A percentile compares a stretch with the other conserved stretches of the same genome.
phyloP scores from a whole-genome alignment of 1,284 basidiomycete genomes.

The Sporisorium graminicola region DNA sequence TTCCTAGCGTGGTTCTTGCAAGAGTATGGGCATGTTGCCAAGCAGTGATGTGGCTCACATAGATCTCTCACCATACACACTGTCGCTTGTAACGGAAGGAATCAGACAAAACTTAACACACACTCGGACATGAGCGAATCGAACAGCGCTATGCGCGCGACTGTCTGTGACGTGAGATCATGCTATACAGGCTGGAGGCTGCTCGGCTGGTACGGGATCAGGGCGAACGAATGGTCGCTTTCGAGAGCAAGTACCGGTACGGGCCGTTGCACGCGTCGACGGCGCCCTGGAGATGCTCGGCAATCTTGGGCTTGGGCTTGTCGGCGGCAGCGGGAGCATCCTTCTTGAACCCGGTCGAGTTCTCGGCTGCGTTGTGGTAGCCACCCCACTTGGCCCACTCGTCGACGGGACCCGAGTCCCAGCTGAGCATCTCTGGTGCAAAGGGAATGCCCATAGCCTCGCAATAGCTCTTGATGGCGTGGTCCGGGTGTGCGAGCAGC shows the following conservation, averaged over 20 bases:
- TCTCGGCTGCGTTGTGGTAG: slow-evolving; percentile 64
- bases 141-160: too few species aligned
- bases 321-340: slow-evolving; percentile 24
- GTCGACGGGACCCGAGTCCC: slow-evolving; percentile 62
- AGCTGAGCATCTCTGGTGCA: slow-evolving; percentile 57
- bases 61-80: background rate
- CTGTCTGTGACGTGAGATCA: background rate
- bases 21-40: slow-evolving; percentile 11
- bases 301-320: slow-evolving; percentile 44
- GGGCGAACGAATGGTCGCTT: slow-evolving; percentile 41
- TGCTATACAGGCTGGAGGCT: background rate
- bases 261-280: slow-evolving; percentile 40
- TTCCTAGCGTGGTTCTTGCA: slow-evolving; percentile 44
- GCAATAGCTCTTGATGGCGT: slow-evolving; percentile 59
- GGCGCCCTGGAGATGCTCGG: slow-evolving; percentile 48
- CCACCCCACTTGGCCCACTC: slow-evolving; percentile 66
- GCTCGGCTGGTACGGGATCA: background rate
- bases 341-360: slow-evolving; percentile 63
- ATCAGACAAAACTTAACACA: slow-evolving; percentile 1
- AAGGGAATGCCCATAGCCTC: slow-evolving; percentile 62
- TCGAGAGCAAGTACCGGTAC: slow-evolving; percentile 51
- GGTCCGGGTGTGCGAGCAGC: slow-evolving; percentile 57
- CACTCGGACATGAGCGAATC: background rate
- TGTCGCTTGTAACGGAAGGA: background rate
- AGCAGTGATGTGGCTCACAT: background rate